These are phyloP conservation scores for Coniella vitis DNA, from an alignment of 2,329 filamentous ascomycete species.

Conservation along the genomic window DNA sequence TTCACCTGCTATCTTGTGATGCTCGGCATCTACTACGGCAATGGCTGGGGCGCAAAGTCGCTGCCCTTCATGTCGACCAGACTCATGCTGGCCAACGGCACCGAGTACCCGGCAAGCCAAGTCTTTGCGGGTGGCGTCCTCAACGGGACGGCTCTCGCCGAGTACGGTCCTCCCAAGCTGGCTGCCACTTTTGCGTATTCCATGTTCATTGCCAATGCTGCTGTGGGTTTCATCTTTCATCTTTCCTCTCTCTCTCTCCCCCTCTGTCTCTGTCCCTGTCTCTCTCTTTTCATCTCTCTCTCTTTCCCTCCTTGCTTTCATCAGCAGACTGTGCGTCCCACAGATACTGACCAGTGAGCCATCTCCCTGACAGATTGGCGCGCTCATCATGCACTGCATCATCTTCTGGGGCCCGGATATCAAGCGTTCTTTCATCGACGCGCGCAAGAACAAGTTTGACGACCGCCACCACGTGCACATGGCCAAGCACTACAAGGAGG, in stretches of 20 bases:
- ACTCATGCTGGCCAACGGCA: slow-evolving; percentile 34
- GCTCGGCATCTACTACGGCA: slow-evolving; percentile 44
- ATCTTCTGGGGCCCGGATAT: slow-evolving; percentile 52
- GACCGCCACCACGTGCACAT: slow-evolving; percentile 48
- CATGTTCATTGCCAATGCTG: slow-evolving; percentile 51
- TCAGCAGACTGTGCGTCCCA: too few species aligned
- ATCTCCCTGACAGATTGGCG: slow-evolving; percentile 39
- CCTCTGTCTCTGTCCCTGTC: too few species aligned
- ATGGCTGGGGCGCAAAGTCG: slow-evolving; percentile 38
- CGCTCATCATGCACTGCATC: slow-evolving; percentile 43
- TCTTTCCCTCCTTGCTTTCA: too few species aligned
- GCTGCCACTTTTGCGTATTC: slow-evolving; percentile 44
- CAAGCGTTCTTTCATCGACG: slow-evolving; percentile 37
- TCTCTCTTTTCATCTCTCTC: too few species aligned
- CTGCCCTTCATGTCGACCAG: slow-evolving; percentile 50
- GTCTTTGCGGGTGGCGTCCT: slow-evolving; percentile 37
- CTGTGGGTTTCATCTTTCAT: slow-evolving; percentile 30
- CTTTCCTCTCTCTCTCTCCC: too few species aligned
- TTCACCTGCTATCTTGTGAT: slow-evolving; percentile 42
- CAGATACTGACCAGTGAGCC: not conserved
- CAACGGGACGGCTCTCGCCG: slow-evolving; percentile 31
- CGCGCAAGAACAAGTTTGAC: slow-evolving; percentile 33
- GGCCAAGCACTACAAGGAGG: slow-evolving; percentile 45
- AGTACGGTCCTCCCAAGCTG: slow-evolving; percentile 40
- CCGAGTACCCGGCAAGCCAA: slow-evolving; percentile 30